These are phyloP conservation scores for Rhodotorula sphaerocarpa DNA, from an alignment of 768 basidiomycete genomes.

Conservation along the genomic window DNA sequence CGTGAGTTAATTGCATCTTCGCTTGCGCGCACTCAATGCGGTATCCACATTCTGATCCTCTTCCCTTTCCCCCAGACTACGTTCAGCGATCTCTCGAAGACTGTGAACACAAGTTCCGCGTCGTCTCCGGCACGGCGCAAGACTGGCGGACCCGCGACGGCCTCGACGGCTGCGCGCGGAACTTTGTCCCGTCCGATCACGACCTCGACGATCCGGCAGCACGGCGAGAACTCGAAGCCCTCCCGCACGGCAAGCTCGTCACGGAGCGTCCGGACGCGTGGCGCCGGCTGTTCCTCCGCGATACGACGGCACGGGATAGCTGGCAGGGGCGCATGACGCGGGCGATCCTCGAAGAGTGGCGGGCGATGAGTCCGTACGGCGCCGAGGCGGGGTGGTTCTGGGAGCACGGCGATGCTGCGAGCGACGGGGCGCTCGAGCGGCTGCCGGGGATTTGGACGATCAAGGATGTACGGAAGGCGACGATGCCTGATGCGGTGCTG, in stretches of 20 bases:
- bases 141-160: conserved; percentile 32
- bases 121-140: conserved; percentile 17
- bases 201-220: not conserved
- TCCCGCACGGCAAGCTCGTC: conserved; percentile 5
- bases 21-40: too few relatives aligned
- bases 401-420: conserved; percentile 6
- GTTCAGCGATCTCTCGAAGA: conserved; percentile 22
- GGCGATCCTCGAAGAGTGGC: conserved; percentile 18
- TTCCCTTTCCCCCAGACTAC: conserved; percentile 17
- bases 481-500: not conserved
- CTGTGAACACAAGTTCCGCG: conserved; percentile 23
- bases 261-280: conserved; percentile 14
- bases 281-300: conserved; percentile 9
- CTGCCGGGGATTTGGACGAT: not conserved
- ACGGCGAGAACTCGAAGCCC: not conserved
- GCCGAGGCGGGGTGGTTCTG: conserved; percentile 15
- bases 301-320: conserved; percentile 15
- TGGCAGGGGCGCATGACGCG: conserved; percentile 30
- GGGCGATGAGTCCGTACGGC: not conserved
- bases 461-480: not conserved
- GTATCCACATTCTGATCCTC: too few relatives aligned
- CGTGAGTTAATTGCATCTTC: too few relatives aligned
- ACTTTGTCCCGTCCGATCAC: conserved; percentile 21
- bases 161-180: conserved; percentile 28
- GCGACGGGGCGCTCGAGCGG: not conserved